Evolutionary conservation across 805 yeast species (phyloP).

Genomic region (Ogataea degrootiae): DNA sequence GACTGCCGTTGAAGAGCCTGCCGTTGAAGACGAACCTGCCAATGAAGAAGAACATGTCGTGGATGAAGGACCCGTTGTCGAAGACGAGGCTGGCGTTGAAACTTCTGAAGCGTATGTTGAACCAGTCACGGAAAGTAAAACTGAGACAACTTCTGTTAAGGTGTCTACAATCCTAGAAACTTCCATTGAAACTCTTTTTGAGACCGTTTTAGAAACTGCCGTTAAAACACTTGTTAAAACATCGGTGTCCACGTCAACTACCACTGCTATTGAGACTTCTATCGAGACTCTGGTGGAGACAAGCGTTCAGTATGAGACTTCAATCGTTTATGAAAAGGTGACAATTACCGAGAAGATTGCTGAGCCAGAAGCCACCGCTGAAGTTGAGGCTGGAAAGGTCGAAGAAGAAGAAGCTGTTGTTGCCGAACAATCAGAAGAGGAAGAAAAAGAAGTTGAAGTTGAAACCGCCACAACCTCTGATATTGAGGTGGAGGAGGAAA

Average conservation of each 20-base stretch:
- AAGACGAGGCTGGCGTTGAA: too few relatives aligned
- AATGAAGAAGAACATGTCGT: neutral
- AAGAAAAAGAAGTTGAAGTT: neutral
- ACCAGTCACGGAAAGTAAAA: neutral
- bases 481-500: neutral
- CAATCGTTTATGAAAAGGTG: neutral
- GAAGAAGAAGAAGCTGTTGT: neutral
- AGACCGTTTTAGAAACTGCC: slow-evolving; percentile 3
- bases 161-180: neutral
- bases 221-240: slow-evolving; percentile 7
- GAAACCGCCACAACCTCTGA: neutral
- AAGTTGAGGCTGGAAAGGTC: neutral
- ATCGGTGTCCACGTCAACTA: slow-evolving; percentile 4
- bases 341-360: slow-evolving; percentile 4
- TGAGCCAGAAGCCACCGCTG: neutral
- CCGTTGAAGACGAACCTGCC: too few relatives aligned
- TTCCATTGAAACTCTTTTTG: neutral
- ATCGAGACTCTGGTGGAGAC: neutral
- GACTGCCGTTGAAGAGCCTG: too few relatives aligned
- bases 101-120: neutral
- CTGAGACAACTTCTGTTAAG: neutral
- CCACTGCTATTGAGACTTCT: slow-evolving; percentile 3
- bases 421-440: neutral
- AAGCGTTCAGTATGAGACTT: neutral
- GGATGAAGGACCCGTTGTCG: too few relatives aligned